Percentiles rank a stretch among this genome's conserved stretches.
Evolutionary conservation across 2,329 filamentous ascomycete species (phyloP).

Genomic region (Chaetomiaceae sp.): DNA sequence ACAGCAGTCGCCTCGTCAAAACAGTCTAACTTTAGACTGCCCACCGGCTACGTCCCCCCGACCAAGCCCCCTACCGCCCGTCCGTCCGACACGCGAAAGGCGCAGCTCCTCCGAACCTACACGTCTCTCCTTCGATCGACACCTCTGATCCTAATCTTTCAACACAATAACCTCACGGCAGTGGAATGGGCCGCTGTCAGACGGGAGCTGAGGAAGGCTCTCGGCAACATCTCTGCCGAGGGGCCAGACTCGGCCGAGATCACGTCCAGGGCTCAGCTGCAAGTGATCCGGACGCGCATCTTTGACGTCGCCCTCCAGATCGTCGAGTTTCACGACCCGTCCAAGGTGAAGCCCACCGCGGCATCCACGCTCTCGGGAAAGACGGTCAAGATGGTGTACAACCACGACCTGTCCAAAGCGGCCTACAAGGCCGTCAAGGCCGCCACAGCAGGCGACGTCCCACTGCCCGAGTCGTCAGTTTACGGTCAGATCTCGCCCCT

Average conservation of each 20-base stretch:
- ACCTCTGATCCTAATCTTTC: constrained; percentile 79
- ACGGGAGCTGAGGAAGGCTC: constrained; percentile 56
- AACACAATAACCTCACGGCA: constrained; percentile 65
- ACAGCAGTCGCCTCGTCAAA: constrained; percentile 16
- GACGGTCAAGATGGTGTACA: constrained; percentile 35
- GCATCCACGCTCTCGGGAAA: constrained; percentile 32
- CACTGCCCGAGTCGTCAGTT: constrained; percentile 34
- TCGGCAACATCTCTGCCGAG: constrained; percentile 40
- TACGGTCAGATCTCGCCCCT: constrained; percentile 66
- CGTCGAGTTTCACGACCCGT: constrained; percentile 72
- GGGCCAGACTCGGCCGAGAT: constrained; percentile 41
- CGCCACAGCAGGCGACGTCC: constrained; percentile 28
- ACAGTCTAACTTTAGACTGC: constrained; percentile 32
- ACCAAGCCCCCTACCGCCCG: constrained; percentile 86
- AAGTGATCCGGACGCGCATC: constrained; percentile 85
- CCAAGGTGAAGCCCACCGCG: constrained; percentile 32
- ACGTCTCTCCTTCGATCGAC: constrained; percentile 82
- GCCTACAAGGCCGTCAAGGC: constrained; percentile 48
- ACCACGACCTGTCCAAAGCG: constrained; percentile 51
- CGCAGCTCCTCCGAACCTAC: constrained; percentile 81
- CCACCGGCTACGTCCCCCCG: constrained; percentile 52
- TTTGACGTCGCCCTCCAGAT: constrained; percentile 80
- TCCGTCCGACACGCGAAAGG: constrained; percentile 80
- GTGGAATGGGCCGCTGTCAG: constrained; percentile 70
- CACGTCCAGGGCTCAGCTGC: constrained; percentile 64